A percentile compares a stretch with the other conserved stretches of the same genome.
Evolutionary conservation across 75 land plant species (phyloP).

Genomic region (Sequoia sempervirens): DNA sequence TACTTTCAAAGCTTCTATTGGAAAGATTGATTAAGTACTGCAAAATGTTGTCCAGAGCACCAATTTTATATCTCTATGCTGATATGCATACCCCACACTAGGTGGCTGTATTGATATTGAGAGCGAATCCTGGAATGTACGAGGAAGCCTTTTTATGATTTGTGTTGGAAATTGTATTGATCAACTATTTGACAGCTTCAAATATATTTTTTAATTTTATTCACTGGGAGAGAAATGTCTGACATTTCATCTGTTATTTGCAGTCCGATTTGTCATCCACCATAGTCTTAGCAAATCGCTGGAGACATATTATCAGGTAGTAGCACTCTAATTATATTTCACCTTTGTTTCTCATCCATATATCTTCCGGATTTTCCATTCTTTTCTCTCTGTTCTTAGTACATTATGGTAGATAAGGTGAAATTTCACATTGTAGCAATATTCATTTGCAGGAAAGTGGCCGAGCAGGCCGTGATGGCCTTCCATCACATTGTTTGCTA

Average conservation of each 20-base stretch:
- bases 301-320: slow-evolving; percentile 99
- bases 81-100: neutral
- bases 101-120: neutral
- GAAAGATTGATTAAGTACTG: neutral
- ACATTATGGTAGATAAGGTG: neutral
- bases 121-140: neutral
- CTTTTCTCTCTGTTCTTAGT: neutral
- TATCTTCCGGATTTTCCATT: slow-evolving; percentile 4
- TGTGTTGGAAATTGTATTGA: neutral
- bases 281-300: slow-evolving; percentile 96
- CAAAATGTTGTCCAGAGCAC: neutral
- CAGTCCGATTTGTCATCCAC: slow-evolving; percentile 98
- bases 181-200: neutral
- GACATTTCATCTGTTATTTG: neutral
- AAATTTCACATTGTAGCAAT: neutral
- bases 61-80: neutral
- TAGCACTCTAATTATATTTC: neutral
- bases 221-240: neutral
- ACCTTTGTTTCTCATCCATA: neutral
- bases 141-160: neutral
- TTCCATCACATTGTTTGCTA: slow-evolving; percentile 90
- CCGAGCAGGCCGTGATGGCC: slow-evolving; percentile 97
- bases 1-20: neutral
- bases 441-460: slow-evolving; percentile 82
- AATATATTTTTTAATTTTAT: neutral